phyloP scores from a whole-genome alignment of 1,284 basidiomycete genomes.

The Sanghuangporus weigelae region DNA sequence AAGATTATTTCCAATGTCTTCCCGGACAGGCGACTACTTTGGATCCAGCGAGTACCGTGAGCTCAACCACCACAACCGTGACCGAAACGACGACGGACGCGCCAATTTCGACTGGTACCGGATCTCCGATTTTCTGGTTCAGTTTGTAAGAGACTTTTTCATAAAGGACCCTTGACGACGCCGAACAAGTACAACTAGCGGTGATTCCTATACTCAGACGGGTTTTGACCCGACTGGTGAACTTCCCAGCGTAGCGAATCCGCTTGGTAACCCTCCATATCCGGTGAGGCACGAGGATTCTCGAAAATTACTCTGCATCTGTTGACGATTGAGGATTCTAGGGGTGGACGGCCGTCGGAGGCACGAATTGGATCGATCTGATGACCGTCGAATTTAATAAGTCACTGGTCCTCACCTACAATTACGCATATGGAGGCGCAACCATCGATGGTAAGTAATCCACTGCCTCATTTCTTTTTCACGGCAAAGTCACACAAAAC shows the following conservation, averaged over 20 bases:
- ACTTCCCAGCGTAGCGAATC: slow-evolving; percentile 42
- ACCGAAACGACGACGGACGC: slow-evolving; percentile 23
- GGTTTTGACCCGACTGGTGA: slow-evolving; percentile 39
- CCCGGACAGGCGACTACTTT: slow-evolving; percentile 20
- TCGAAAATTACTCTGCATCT: background rate
- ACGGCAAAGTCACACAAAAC: background rate
- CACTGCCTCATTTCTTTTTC: background rate
- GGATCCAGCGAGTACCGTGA: slow-evolving; percentile 20
- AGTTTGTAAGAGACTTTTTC: slow-evolving; percentile 30
- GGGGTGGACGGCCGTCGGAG: slow-evolving; percentile 51
- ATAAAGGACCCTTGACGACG: too few species aligned
- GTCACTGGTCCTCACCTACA: slow-evolving; percentile 49
- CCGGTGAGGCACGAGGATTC: slow-evolving; percentile 27
- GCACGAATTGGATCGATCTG: slow-evolving; percentile 54
- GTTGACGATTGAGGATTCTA: slow-evolving; percentile 8
- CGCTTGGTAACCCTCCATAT: slow-evolving; percentile 53
- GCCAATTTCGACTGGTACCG: slow-evolving; percentile 20
- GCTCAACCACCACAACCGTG: slow-evolving; percentile 20
- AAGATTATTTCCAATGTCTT: slow-evolving; percentile 44
- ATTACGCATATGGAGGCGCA: slow-evolving; percentile 57
- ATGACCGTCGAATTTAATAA: slow-evolving; percentile 46
- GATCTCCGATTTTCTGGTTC: slow-evolving; percentile 41
- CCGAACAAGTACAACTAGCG: slow-evolving; percentile 29
- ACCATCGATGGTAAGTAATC: slow-evolving; percentile 40
- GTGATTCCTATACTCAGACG: slow-evolving; percentile 56